phyloP scores from a whole-genome alignment of 139 green algal species.

The Coelastrella sp. region DNA sequence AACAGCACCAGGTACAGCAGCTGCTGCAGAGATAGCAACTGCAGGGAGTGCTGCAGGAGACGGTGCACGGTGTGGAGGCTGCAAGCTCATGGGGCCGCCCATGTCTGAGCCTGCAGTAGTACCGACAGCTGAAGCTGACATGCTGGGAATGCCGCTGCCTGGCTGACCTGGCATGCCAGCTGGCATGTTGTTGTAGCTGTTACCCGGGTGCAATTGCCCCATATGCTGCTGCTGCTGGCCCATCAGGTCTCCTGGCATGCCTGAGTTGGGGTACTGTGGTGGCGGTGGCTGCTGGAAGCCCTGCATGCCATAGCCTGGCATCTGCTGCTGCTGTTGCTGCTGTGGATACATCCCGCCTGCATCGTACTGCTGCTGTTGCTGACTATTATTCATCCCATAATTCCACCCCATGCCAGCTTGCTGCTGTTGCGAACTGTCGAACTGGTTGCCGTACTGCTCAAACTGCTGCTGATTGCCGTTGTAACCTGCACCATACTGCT shows the following conservation, averaged over 20 bases:
- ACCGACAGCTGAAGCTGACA: background rate
- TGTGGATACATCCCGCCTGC: background rate
- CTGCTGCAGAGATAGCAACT: background rate
- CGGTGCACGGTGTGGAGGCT: background rate
- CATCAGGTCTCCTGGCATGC: background rate
- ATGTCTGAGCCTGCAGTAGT: background rate
- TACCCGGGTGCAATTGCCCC: too few species aligned
- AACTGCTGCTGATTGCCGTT: too few species aligned
- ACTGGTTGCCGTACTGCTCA: background rate
- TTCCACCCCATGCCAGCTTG: background rate
- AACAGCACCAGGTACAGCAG: background rate
- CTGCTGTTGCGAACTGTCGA: background rate
- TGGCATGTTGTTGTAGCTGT: too few species aligned
- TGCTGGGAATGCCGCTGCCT: too few species aligned
- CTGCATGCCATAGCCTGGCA: constrained; percentile 5
- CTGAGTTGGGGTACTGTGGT: background rate
- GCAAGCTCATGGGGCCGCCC: background rate
- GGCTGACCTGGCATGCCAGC: too few species aligned
- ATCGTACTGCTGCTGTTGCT: constrained; percentile 20
- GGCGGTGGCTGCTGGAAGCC: background rate
- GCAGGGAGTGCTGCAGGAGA: background rate
- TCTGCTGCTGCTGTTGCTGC: constrained; percentile 1
- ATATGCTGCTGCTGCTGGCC: background rate
- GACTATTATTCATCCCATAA: background rate
- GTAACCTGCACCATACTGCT: constrained; percentile 8